Evolutionary conservation across 192 early-diverging fungal species (phyloP), one percentile per base, ranked within the genome.

Genomic region (Mortierella claussenii): DNA sequence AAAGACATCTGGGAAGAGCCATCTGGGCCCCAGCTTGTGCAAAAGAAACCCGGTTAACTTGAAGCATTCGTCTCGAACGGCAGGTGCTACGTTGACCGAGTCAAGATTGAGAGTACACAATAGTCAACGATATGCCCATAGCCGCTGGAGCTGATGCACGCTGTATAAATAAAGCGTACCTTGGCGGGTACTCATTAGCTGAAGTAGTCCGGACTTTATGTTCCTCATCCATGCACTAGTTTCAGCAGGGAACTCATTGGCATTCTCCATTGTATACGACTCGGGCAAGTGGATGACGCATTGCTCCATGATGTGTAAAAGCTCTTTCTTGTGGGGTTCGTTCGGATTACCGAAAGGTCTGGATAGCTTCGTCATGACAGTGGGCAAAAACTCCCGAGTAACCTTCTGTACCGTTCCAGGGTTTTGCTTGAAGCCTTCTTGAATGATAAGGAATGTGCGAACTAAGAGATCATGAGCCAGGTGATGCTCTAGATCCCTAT

Each of bases 181-280:
- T 75, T 75, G 71, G 7, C 71, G 62, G 2, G 73, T 76, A 31
- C 73, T 76, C 52, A 76, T 42, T 9, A 76, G 44, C 40, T 76
- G 73, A 21, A 76, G 60, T 15, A 76, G 28, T 21, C 73, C 73
- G 1, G 73, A 76, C 24, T 76, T 76, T 7, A 76, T 23, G n/a
- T 56, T 60, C 26, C 34, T 76, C 23, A 53, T 56, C 73, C 73
- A 76, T 0, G 9, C 32, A 15, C 33, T 47, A 3, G 73, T 67
- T 37, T 67, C 65, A 1, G 20, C 15, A 4, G 43, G 32, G 37
- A 44, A 51, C 1, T 66, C 64, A 23, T 67, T 66, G 2, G 34
- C 32, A 62, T 76, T 56, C 23, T 66, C 64, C 28, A 62, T 54
- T 36, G 67, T 20, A 44, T 76, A 76, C 4, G 32, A 21, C 30